Evolutionary conservation across 1,284 basidiomycete genomes (phyloP).

Genomic region (Cystobasidiaceae sp.): DNA sequence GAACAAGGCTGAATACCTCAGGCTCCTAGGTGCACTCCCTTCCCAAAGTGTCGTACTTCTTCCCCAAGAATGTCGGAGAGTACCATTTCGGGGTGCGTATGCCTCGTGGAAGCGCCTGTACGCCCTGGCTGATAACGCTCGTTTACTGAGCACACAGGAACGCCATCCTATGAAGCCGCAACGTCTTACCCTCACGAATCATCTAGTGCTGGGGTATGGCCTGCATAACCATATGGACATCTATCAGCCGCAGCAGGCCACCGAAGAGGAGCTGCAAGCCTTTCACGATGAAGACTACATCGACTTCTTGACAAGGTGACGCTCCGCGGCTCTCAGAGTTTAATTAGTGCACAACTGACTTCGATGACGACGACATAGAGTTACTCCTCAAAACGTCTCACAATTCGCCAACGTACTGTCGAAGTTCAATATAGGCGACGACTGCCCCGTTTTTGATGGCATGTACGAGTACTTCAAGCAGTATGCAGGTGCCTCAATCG

Average conservation of each 20-base stretch:
- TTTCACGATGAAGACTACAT: constrained; percentile 94
- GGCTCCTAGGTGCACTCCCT: constrained; percentile 11
- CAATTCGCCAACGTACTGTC: constrained; percentile 47
- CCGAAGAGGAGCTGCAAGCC: constrained; percentile 76
- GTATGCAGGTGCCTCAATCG: constrained; percentile 85
- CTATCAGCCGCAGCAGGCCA: constrained; percentile 81
- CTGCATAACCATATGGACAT: constrained; percentile 94
- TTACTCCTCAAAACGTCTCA: constrained; percentile 72
- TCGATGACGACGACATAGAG: constrained; percentile 53
- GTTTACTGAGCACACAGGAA: constrained; percentile 60
- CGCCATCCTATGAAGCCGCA: constrained; percentile 98
- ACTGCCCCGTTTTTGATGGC: constrained; percentile 88
- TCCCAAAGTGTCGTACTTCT: constrained; percentile 79
- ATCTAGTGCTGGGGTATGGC: constrained; percentile 92
- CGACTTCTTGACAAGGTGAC: constrained; percentile 82
- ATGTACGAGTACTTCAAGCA: constrained; percentile 88
- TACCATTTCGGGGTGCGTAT: constrained; percentile 84
- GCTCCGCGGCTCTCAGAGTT: not conserved
- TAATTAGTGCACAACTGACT: not conserved
- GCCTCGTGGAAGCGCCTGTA: not conserved
- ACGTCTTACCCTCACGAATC: constrained; percentile 86
- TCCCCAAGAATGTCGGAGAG: constrained; percentile 85
- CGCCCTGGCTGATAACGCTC: not conserved
- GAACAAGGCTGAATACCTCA: not conserved
- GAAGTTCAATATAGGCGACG: constrained; percentile 56